Conservation (phyloP, 306 rosid species). For the Lotus japonicus region DNA sequence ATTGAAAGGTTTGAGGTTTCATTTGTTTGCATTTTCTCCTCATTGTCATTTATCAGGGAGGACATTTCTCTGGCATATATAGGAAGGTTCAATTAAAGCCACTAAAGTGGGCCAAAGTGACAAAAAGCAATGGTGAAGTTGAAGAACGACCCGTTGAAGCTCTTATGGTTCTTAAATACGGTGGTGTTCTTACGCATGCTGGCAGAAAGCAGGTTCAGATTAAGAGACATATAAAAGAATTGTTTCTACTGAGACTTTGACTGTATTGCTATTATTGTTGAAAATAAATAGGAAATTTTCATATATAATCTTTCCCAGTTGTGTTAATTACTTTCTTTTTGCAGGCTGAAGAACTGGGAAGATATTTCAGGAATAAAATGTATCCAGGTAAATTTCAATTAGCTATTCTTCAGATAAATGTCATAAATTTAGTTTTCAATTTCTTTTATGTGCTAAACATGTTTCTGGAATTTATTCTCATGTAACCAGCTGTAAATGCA, state of each 20-base stretch:
- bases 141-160: constrained; percentile 97
- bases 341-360: constrained; percentile 98
- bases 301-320: constrained; percentile 6
- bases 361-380: constrained; percentile 91
- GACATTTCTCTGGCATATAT: constrained; percentile 95
- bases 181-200: constrained; percentile 98
- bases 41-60: constrained; percentile 62
- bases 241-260: constrained; percentile 3
- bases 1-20: neutral
- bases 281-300: constrained; percentile 1
- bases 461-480: neutral
- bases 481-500: neutral
- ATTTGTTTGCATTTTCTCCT: constrained; percentile 20
- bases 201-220: constrained; percentile 90
- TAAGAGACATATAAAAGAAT: neutral
- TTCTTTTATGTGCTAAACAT: neutral
- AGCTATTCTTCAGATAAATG: constrained; percentile 4
- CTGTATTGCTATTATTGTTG: neutral
- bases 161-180: constrained; percentile 94
- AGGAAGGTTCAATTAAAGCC: constrained; percentile 98
- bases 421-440: neutral
- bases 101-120: constrained; percentile 74
- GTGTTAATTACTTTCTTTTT: constrained; percentile 20
- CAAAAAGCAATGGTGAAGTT: constrained; percentile 65
- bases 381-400: constrained; percentile 70